Percentiles rank a stretch among this genome's conserved stretches.
phyloP scores from a whole-genome alignment of 495 filamentous ascomycete genomes.

The Penicillium daleae region DNA sequence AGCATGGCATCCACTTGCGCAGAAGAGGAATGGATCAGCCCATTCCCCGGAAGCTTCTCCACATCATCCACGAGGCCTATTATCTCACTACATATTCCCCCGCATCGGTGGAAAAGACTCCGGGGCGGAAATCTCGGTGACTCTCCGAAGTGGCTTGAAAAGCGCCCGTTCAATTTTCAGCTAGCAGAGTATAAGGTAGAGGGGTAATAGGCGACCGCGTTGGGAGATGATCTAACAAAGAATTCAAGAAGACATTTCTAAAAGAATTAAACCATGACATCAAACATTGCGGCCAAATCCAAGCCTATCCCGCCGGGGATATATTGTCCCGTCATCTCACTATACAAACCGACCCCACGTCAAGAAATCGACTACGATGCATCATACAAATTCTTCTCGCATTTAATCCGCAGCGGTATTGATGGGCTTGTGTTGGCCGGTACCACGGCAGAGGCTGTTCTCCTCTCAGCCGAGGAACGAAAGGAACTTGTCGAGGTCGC shows the following conservation, averaged over 20 bases:
- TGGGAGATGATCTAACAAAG: not conserved
- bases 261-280: constrained; percentile 23
- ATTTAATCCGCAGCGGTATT: constrained; percentile 40
- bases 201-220: not conserved
- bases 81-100: constrained; percentile 11
- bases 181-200: not conserved
- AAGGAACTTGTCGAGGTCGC: constrained; percentile 50
- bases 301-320: constrained; percentile 39
- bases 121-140: constrained; percentile 27
- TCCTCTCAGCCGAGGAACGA: constrained; percentile 59
- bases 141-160: constrained; percentile 14
- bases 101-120: constrained; percentile 27
- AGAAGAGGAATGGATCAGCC: constrained; percentile 17
- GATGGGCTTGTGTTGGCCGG: constrained; percentile 59
- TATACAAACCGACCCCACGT: constrained; percentile 34
- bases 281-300: constrained; percentile 26
- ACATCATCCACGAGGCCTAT: constrained; percentile 12
- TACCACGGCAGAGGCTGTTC: constrained; percentile 63
- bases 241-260: not conserved
- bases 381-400: constrained; percentile 39
- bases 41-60: constrained; percentile 16
- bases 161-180: not conserved
- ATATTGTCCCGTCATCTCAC: constrained; percentile 45
- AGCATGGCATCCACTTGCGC: constrained; percentile 5
- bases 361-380: constrained; percentile 48